A percentile compares a stretch with the other conserved stretches of the same genome.
These are phyloP conservation scores for Ogataea trehalophila DNA, from an alignment of 805 yeast genomes.

Conservation along the genomic window DNA sequence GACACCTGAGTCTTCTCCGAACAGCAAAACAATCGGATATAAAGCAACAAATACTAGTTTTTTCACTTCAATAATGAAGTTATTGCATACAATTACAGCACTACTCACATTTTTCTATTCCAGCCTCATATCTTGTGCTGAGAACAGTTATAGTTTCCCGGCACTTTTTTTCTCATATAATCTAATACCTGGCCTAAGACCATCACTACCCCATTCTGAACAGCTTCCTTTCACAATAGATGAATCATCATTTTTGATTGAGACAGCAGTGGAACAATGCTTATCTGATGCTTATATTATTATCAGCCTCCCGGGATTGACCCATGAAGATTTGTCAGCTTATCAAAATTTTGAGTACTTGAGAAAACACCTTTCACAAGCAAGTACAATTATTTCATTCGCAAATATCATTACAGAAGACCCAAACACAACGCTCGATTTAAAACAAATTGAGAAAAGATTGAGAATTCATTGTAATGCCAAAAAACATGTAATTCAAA, in stretches of 20 bases:
- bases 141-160: constrained; percentile 17
- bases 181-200: constrained; percentile 26
- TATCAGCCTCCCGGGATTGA: constrained; percentile 50
- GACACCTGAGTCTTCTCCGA: no score
- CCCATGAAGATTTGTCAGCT: constrained; percentile 40
- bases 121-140: not conserved
- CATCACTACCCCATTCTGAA: constrained; percentile 26
- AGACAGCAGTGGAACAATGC: constrained; percentile 34
- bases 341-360: constrained; percentile 42
- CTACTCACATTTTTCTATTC: not conserved
- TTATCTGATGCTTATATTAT: constrained; percentile 53
- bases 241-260: constrained; percentile 20
- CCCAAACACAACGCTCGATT: constrained; percentile 32
- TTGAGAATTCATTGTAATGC: constrained; percentile 51
- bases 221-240: constrained; percentile 26
- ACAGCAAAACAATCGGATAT: no score
- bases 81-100: not conserved
- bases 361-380: constrained; percentile 44
- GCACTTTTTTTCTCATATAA: constrained; percentile 24
- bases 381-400: constrained; percentile 59
- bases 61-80: not conserved
- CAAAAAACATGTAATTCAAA: constrained; percentile 33
- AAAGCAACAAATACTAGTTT: no score
- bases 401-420: constrained; percentile 42
- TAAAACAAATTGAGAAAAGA: constrained; percentile 37